These are phyloP conservation scores for Cinnamomum micranthum DNA, from an alignment of 164 flowering plant genomes.

Conservation along the genomic window DNA sequence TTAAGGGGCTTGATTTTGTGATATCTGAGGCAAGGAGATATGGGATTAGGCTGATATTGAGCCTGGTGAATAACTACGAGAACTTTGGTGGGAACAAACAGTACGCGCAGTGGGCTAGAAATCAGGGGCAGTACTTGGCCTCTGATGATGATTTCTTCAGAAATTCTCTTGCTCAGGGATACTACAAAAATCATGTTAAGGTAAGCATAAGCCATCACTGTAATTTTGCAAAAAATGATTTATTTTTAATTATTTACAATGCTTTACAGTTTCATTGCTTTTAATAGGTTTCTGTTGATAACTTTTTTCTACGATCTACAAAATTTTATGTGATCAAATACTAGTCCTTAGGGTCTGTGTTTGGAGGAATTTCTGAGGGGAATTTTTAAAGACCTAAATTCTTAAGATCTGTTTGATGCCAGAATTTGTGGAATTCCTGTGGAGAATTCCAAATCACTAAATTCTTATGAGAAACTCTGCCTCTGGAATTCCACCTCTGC, in stretches of 20 bases:
- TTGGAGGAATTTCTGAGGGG: neutral
- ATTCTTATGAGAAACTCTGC: no score
- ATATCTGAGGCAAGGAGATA: slow-evolving; percentile 64
- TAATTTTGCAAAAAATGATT: neutral
- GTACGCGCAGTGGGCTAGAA: slow-evolving; percentile 78
- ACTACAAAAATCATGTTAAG: slow-evolving; percentile 56
- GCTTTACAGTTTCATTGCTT: neutral
- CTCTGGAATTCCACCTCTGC: no score
- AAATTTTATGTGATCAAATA: neutral
- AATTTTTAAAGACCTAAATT: no score
- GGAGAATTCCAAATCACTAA: no score
- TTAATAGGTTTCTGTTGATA: neutral
- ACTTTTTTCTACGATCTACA: neutral
- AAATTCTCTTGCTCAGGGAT: slow-evolving; percentile 54
- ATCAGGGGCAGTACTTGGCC: slow-evolving; percentile 44
- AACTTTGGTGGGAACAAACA: slow-evolving; percentile 69
- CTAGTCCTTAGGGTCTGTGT: neutral
- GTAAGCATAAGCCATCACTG: neutral
- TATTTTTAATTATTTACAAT: neutral
- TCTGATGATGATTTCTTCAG: slow-evolving; percentile 79
- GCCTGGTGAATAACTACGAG: slow-evolving; percentile 69
- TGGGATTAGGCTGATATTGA: slow-evolving; percentile 62
- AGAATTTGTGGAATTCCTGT: no score
- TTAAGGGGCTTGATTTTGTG: slow-evolving; percentile 57
- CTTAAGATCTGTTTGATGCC: no score